Evolutionary conservation across 129 eudicot genomes (phyloP), one percentile per base, ranked within the genome.

Genomic region (Flaveria linearis): DNA sequence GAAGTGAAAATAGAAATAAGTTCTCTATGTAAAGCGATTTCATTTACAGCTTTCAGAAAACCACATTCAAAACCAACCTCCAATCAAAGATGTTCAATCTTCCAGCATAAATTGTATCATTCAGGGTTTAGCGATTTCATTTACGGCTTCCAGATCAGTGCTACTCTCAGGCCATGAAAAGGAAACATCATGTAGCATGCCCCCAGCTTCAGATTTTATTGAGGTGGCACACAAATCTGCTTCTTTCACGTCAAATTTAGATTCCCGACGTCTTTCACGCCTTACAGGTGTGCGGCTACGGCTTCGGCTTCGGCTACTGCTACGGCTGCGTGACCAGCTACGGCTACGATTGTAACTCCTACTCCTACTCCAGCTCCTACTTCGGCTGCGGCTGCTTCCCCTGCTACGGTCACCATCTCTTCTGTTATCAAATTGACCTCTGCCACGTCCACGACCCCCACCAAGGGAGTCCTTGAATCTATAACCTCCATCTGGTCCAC

Each of bases 381-480:
- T 87, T 12, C 88, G 18, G 60, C 92, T 92, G 3, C 80, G 45
- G 85, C 98, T 89, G 23, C 76, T 89, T 36, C 90, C 90, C 79
- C 90, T 85, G 47, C 90, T 82, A 65, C 91, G 84, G 18, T 83
- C 90, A 28, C 81, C 18, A 20, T 89, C 96, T 81, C 91, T 86
- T 76, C 96, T 84, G 74, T 63, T 78, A 69, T 89, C 93, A 86
- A 84, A 89, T 16, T 87, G 83, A 3, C 92, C 96, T 46, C 89
- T 73, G 36, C 96, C 97, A 47, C 92, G 47, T 86, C 90, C 68
- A 23, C 57, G 22, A 18, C 72, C 72, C 15, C 57, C 26, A 36
- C 97, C 96, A 50, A 86, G 85, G 13, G 72, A 88, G 82, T 87
- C 89, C 56, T 72, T 72, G 77, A 83, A 83, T 23, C 92, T 84